Percentiles rank a stretch among this genome's conserved stretches.
Evolutionary conservation across 495 filamentous ascomycete genomes (phyloP).

Genomic region (Xanthoparmelia taractica): DNA sequence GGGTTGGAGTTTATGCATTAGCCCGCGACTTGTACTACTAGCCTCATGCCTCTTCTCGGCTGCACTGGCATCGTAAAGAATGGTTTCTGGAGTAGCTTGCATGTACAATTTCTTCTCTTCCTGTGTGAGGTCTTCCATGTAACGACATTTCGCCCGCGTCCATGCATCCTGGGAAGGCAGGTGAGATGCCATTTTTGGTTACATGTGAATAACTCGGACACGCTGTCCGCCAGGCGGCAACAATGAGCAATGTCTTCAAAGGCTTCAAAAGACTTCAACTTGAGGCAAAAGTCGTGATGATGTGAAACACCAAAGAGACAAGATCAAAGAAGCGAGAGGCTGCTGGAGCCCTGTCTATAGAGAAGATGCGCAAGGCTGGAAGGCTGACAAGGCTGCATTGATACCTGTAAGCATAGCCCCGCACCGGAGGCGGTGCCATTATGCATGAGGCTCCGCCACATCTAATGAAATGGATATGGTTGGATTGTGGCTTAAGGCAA

Average conservation of each 20-base stretch:
- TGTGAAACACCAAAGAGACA: not conserved
- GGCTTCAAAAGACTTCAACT: not conserved
- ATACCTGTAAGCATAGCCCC: not conserved
- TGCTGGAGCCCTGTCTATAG: not conserved
- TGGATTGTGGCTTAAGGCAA: not conserved
- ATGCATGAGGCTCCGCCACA: not conserved
- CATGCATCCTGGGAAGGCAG: slow-evolving; percentile 22
- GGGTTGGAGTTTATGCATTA: slow-evolving; percentile 28
- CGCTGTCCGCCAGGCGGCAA: not conserved
- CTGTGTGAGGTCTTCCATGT: slow-evolving; percentile 27
- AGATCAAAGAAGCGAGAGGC: not conserved
- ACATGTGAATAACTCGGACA: not conserved
- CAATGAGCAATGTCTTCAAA: not conserved
- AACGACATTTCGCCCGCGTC: slow-evolving; percentile 28
- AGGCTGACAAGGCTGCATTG: not conserved
- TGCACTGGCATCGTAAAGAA: slow-evolving; percentile 32
- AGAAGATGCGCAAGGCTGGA: not conserved
- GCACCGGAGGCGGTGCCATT: not conserved
- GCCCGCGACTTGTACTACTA: slow-evolving; percentile 26
- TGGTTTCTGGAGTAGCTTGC: slow-evolving; percentile 25
- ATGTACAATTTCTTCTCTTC: slow-evolving; percentile 25
- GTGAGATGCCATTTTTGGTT: not conserved
- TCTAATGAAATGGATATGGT: not conserved
- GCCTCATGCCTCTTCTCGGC: slow-evolving; percentile 27
- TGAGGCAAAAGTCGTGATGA: not conserved